Evolutionary conservation across 176 grass and related monocot species (phyloP).

Genomic region (Bolboschoenus planiculmis): DNA sequence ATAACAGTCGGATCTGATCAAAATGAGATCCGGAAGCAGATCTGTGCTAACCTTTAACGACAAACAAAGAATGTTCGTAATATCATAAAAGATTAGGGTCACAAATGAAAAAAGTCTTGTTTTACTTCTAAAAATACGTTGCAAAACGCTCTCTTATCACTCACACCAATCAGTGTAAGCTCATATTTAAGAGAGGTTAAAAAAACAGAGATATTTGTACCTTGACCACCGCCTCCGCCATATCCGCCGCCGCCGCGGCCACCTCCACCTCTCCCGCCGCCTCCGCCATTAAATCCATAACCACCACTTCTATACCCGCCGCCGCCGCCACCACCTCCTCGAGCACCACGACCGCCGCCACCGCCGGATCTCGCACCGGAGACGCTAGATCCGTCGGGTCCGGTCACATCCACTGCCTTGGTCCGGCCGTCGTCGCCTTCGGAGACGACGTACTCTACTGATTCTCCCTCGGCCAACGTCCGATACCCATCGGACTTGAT

Average conservation of each 20-base stretch:
- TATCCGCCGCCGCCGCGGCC: slow-evolving; percentile 30
- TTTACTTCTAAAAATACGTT: no score
- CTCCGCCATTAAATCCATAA: slow-evolving; percentile 20
- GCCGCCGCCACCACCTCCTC: slow-evolving; percentile 32
- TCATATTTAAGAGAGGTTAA: background rate
- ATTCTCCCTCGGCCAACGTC: slow-evolving; percentile 70
- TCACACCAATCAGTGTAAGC: background rate
- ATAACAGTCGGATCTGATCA: background rate
- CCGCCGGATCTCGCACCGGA: slow-evolving; percentile 32
- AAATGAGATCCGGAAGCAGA: background rate
- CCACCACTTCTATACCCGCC: slow-evolving; percentile 32
- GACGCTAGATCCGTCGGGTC: slow-evolving; percentile 81
- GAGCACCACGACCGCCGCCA: slow-evolving; percentile 29
- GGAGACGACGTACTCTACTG: slow-evolving; percentile 56
- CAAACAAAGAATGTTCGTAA: no score
- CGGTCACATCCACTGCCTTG: slow-evolving; percentile 93
- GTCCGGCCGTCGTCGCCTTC: slow-evolving; percentile 65
- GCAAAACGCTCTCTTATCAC: background rate
- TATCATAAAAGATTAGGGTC: background rate
- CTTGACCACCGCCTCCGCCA: slow-evolving; percentile 30
- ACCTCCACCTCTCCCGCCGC: slow-evolving; percentile 20
- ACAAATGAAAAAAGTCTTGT: background rate
- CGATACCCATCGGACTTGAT: slow-evolving; percentile 92
- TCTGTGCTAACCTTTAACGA: background rate
- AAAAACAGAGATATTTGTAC: slow-evolving; percentile 8